Conservation (phyloP, 2,329 filamentous ascomycete species). For the Colletotrichum truncatum region DNA sequence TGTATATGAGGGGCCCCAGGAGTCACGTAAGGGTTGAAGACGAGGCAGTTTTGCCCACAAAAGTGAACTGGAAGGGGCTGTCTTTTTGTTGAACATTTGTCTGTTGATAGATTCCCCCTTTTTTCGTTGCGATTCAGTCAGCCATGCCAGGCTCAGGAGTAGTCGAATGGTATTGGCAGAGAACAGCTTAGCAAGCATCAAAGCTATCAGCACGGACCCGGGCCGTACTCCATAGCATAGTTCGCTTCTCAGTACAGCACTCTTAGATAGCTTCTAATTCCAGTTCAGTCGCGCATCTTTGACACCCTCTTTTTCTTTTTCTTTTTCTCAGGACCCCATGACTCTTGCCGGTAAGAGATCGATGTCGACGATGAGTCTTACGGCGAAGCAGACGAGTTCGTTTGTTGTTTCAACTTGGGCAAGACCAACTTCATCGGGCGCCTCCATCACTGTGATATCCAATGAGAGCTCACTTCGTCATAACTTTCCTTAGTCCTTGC, state of each 20-base stretch:
- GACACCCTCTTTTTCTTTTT: background rate
- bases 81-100: slow-evolving; percentile 8
- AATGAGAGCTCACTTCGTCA: background rate
- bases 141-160: background rate
- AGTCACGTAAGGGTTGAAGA: slow-evolving; percentile 23
- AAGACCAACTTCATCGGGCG: too few relatives aligned
- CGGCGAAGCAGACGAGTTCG: too few relatives aligned
- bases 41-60: slow-evolving; percentile 14
- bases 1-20: slow-evolving; percentile 32
- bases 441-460: too few relatives aligned
- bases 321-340: background rate
- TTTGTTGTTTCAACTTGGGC: too few relatives aligned
- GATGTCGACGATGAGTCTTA: background rate
- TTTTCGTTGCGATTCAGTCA: slow-evolving; percentile 21
- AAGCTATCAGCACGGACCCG: slow-evolving; percentile 18
- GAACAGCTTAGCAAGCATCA: slow-evolving; percentile 26
- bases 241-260: slow-evolving; percentile 25
- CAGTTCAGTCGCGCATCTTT: slow-evolving; percentile 4
- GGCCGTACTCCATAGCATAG: slow-evolving; percentile 15
- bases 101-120: slow-evolving; percentile 30
- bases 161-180: slow-evolving; percentile 9
- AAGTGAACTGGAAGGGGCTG: slow-evolving; percentile 21
- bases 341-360: too few relatives aligned
- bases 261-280: slow-evolving; percentile 26
- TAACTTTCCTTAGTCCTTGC: background rate